Base-by-base conservation (phyloP, 192 early-diverging fungal species). In the Coemansia reversa region DNA sequence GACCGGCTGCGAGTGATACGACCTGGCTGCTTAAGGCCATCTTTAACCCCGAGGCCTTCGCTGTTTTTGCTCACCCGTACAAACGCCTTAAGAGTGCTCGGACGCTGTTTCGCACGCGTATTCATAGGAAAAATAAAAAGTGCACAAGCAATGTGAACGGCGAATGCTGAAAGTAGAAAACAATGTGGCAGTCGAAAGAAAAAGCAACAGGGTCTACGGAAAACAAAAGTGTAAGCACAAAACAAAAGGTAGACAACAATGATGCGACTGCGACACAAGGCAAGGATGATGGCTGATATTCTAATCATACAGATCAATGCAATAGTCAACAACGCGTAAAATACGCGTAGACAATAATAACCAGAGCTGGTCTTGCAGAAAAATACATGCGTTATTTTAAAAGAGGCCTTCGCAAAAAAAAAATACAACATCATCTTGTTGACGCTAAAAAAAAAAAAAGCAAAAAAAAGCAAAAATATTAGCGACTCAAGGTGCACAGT, bases 11-110 rank as follows among this genome's bases (percentile, higher is more conserved):
- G 72, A n/a, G 76, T 79, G 28, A 79, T 58, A 3, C 76, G 68
- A 30, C 39, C 51, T 2, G 64, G 51, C 2, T 42, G 58, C 20
- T 64, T 62, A 23, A 33, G 53, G 18, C 18, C 61, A 29, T 50
- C 62, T 57, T 77, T 77, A 45, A 22, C 69, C 22, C 23, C 29
- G 0, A 58, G 48, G 0, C 55, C 67, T 6, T 74, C 68, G 58
- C 52, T 67, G 50, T 61, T 63, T 47, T 80, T 80, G 72, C 77
- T 74, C 25, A 80, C 77, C 30, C 69, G 72, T 1, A 71, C 67
- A 75, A 74, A 74, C 52, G 56, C 48, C 51, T 80, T 80, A 22
- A 80, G 57, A 24, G 72, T 67, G 11, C 35, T 29, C 12, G 64
- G 30, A n/a, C 58, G 51, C 53, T 39, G 55, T 45, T 70, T 60